Base-by-base conservation (phyloP, 306 rosid genomes). In the Vicia villosa region DNA sequence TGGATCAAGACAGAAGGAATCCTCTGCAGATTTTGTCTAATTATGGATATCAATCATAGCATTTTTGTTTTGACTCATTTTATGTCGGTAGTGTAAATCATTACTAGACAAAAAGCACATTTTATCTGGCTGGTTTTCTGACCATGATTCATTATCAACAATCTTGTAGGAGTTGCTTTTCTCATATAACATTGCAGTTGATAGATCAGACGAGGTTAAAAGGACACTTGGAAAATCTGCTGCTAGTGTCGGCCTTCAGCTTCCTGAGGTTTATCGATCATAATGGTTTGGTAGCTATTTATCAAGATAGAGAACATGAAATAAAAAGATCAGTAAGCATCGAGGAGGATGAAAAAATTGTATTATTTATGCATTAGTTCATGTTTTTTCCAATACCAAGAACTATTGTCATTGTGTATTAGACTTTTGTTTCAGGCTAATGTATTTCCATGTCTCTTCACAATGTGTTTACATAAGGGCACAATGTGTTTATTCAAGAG, bases 151-250 rank as follows among this genome's bases (percentile, higher is more conserved):
- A 20, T 26, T 68, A 28, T 38, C 72, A 65, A 47, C 70, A 75
- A 43, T 40, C 55, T 46, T 88, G 86, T 86, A 94, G 99, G 92
- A 88, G 3, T 71, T 94, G 45, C 77, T 94, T 70, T 86, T 90
- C 77, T 90, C 99, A 10, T 94, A 94, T 84, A 94, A 87, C 76
- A 94, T 91, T 67, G 97, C 97, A 15, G 80, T 94, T 65, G 99
- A 94, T 81, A 83, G 99, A 55, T 75, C 92, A 38, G 84, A 84
- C 22, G 99, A 94, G 78, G 89, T 91, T 83, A 85, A 67, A 77
- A 91, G 86, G 66, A 74, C 82, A 24, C 88, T 94, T 58, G 92
- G 95, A 70, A 91, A 88, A 82, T 94, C 99, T 57, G 96, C 99
- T 49, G 90, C 97, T 17, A 88, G 96, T 37, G 95, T 94, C 24